Conservation (phyloP, 768 basidiomycete species). For the Austroboletus eburneus region DNA sequence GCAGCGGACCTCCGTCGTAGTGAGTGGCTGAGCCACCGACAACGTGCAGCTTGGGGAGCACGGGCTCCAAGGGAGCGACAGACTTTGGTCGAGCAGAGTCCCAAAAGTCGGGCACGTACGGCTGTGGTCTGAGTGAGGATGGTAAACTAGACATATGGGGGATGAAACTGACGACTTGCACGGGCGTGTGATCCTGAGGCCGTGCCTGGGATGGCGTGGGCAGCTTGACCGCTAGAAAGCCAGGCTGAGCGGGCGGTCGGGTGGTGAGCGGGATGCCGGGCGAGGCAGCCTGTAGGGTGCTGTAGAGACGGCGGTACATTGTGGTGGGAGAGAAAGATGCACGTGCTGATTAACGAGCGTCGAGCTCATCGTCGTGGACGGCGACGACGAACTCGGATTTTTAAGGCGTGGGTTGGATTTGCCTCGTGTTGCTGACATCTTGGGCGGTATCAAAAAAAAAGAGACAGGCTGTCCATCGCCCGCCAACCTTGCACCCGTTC, state of each 20-base stretch:
- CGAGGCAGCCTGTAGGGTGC: constrained; percentile 29
- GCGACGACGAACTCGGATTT: no score
- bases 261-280: constrained; percentile 42
- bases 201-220: constrained; percentile 50
- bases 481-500: constrained; percentile 21
- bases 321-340: no score
- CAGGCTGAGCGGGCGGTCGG: constrained; percentile 23
- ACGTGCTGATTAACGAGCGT: no score
- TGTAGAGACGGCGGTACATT: no score
- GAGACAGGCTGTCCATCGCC: constrained; percentile 22
- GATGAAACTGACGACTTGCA: constrained; percentile 53
- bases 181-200: constrained; percentile 38
- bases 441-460: constrained; percentile 29
- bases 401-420: no score
- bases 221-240: constrained; percentile 47
- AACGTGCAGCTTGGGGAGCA: constrained; percentile 46
- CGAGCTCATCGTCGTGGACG: constrained; percentile 5
- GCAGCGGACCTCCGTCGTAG: constrained; percentile 43
- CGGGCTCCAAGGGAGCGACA: constrained; percentile 21
- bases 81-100: constrained; percentile 41
- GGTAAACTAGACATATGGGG: constrained; percentile 4
- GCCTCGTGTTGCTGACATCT: constrained; percentile 58
- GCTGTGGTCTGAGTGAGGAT: constrained; percentile 35
- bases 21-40: constrained; percentile 46
- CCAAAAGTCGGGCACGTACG: constrained; percentile 58